Evolutionary conservation across 2,329 filamentous ascomycete species (phyloP).

Genomic region (Alternaria rosae): DNA sequence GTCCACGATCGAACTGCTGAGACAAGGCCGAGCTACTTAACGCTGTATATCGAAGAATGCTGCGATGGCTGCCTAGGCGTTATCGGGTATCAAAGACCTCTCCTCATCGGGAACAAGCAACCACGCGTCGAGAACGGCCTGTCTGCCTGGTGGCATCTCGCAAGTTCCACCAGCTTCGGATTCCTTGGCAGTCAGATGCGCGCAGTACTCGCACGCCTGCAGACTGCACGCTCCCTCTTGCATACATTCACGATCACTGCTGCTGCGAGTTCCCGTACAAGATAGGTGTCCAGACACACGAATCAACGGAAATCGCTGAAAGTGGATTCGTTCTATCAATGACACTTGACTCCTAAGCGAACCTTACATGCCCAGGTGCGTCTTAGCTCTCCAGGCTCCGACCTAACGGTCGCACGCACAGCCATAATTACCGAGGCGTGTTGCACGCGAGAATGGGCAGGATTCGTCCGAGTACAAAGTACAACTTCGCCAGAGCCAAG

Average conservation of each 20-base stretch:
- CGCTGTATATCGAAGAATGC: not conserved
- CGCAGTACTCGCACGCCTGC: not conserved
- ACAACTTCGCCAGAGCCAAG: not conserved
- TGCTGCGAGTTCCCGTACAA: not conserved
- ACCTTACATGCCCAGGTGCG: not conserved
- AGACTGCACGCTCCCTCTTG: not conserved
- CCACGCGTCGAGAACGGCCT: not conserved
- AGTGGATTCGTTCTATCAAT: not conserved
- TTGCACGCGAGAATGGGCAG: not conserved
- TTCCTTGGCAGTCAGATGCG: slow-evolving; percentile 5
- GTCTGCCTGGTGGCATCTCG: not conserved
- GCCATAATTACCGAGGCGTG: slow-evolving; percentile 1
- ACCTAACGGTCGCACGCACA: not conserved
- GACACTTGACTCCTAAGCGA: not conserved
- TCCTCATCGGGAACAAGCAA: not conserved
- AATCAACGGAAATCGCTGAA: not conserved
- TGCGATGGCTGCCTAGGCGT: not conserved
- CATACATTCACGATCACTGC: not conserved
- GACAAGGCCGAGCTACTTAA: not conserved
- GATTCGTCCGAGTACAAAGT: not conserved
- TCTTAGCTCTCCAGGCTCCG: not conserved
- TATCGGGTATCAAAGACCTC: not conserved
- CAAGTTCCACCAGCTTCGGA: slow-evolving; percentile 1
- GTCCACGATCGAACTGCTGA: not conserved
- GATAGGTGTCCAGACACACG: not conserved